Percentiles rank a stretch among this genome's conserved stretches.
Conservation (phyloP, 352 stramenopile genomes). For the Pythium sukuiense region DNA sequence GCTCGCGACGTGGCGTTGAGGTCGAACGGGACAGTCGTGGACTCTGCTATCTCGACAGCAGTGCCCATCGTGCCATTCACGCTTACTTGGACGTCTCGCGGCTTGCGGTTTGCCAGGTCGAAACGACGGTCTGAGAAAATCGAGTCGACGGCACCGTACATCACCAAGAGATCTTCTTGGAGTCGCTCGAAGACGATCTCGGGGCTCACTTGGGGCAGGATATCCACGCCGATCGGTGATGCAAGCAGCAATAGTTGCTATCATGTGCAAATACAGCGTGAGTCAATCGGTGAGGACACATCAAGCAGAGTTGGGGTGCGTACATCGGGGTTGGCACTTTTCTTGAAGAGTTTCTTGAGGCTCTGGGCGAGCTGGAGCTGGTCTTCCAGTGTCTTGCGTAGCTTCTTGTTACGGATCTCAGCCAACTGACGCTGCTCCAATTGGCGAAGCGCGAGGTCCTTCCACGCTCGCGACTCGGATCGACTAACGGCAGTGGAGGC, state of each 20-base stretch:
- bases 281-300: background rate
- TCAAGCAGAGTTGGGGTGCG: background rate
- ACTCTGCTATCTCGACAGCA: slow-evolving; percentile 2
- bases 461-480: background rate
- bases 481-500: background rate
- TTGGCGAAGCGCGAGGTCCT: background rate
- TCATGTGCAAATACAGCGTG: background rate
- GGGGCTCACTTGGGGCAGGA: background rate
- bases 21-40: slow-evolving; percentile 23
- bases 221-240: background rate
- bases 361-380: slow-evolving; percentile 20
- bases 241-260: background rate
- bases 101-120: background rate
- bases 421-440: slow-evolving; percentile 18
- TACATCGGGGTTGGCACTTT: slow-evolving; percentile 4
- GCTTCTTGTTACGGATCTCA: slow-evolving; percentile 10
- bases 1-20: slow-evolving; percentile 31
- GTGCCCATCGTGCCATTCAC: background rate
- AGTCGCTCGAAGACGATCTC: background rate
- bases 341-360: slow-evolving; percentile 35
- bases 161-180: background rate
- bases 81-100: slow-evolving; percentile 3
- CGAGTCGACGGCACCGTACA: background rate
- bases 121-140: background rate
- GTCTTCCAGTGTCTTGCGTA: slow-evolving; percentile 5